Conservation (phyloP, 306 rosid species). For the Quercus engelmannii region DNA sequence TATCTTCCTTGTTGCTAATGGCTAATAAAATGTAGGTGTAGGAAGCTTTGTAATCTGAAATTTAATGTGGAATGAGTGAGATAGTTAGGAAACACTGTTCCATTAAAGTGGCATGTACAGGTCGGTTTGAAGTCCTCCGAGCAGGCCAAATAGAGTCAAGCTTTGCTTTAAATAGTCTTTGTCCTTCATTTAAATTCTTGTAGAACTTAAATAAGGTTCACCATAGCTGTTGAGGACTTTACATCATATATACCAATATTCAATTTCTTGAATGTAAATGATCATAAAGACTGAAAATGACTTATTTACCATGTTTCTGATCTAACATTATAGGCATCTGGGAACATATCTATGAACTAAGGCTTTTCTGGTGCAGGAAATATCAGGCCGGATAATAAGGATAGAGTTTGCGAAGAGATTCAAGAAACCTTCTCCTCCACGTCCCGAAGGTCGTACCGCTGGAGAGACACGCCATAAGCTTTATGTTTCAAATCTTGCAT, state of each 20-base stretch:
- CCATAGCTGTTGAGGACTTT: background rate
- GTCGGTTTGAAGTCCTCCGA: background rate
- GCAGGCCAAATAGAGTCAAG: conserved; percentile 1
- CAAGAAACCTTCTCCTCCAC: conserved; percentile 70
- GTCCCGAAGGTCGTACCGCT: conserved; percentile 38
- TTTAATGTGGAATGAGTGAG: background rate
- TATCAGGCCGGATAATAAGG: conserved; percentile 62
- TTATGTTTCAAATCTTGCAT: conserved; percentile 70
- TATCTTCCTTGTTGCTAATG: background rate
- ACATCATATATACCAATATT: background rate
- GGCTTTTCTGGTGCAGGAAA: conserved; percentile 49
- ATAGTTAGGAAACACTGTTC: background rate
- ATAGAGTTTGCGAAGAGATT: conserved; percentile 66
- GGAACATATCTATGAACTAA: conserved; percentile 10
- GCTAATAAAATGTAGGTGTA: background rate
- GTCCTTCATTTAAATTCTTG: background rate
- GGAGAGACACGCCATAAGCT: conserved; percentile 60
- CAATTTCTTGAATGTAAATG: background rate
- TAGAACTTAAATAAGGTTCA: background rate
- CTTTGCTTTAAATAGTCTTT: background rate
- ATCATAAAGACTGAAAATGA: background rate
- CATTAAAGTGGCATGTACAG: conserved; percentile 4
- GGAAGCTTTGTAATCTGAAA: background rate
- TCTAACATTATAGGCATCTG: conserved; percentile 14
- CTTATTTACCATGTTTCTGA: background rate